phyloP scores from a whole-genome alignment of 768 basidiomycete species.

The Dioszegia crocea region DNA sequence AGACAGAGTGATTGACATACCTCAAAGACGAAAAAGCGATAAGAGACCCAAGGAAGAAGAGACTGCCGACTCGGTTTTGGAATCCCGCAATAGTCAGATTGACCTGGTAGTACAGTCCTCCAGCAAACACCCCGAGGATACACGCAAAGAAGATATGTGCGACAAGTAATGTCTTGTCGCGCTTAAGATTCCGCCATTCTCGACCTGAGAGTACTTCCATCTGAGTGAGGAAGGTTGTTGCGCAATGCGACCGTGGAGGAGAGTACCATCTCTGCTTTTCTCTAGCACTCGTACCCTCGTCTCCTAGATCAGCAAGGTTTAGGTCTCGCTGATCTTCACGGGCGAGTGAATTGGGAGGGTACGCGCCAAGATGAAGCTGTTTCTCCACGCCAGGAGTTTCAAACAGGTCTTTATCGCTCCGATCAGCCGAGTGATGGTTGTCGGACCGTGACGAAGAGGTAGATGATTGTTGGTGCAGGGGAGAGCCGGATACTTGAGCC shows the following conservation, averaged over 20 bases:
- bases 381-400: slow-evolving; percentile 13
- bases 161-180: slow-evolving; percentile 76
- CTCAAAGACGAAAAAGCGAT: slow-evolving; percentile 73
- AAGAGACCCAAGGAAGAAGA: slow-evolving; percentile 91
- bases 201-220: slow-evolving; percentile 73
- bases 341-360: slow-evolving; percentile 1
- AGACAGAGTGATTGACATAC: slow-evolving; percentile 43
- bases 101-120: slow-evolving; percentile 81
- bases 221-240: slow-evolving; percentile 83
- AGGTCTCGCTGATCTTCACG: background rate
- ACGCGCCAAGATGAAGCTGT: slow-evolving; percentile 2
- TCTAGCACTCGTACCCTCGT: background rate
- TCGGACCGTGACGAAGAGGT: background rate
- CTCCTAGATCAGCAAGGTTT: slow-evolving; percentile 9
- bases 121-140: slow-evolving; percentile 79
- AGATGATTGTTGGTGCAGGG: background rate
- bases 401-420: slow-evolving; percentile 5
- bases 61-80: slow-evolving; percentile 78
- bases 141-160: slow-evolving; percentile 69
- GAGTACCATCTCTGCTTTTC: slow-evolving; percentile 18
- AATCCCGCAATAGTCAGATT: slow-evolving; percentile 80
- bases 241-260: slow-evolving; percentile 51
- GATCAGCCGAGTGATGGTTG: background rate
- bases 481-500: background rate
- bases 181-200: slow-evolving; percentile 76